Percentiles rank a stretch among this genome's conserved stretches.
phyloP scores from a whole-genome alignment of 2,329 filamentous ascomycete species.

The Pseudocercospora cruenta region DNA sequence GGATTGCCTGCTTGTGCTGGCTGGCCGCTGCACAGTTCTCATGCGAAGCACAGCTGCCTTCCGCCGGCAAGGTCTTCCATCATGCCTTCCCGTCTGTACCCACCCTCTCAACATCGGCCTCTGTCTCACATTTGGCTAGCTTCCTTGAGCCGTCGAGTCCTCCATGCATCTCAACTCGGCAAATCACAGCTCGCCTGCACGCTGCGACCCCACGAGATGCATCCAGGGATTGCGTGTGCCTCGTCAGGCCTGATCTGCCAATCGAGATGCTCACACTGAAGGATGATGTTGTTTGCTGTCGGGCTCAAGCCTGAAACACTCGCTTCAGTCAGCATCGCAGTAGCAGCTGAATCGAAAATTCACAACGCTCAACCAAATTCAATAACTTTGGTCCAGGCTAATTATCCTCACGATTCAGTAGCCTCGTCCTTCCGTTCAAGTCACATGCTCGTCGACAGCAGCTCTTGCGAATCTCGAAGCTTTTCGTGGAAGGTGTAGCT shows the following conservation, averaged over 20 bases:
- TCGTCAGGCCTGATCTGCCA: conserved; percentile 1
- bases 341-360: not conserved
- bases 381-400: not conserved
- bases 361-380: no score
- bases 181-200: conserved; percentile 4
- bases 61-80: not conserved
- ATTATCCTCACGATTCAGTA: not conserved
- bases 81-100: not conserved
- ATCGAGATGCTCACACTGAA: conserved; percentile 1
- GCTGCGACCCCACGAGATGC: not conserved
- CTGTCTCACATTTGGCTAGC: not conserved
- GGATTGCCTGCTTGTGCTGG: not conserved
- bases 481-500: not conserved
- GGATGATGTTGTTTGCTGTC: not conserved
- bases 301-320: not conserved
- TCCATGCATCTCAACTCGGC: conserved; percentile 3
- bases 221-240: conserved; percentile 4
- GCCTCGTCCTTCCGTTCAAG: not conserved
- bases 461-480: not conserved
- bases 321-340: not conserved
- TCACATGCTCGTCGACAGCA: not conserved
- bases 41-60: not conserved
- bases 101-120: not conserved
- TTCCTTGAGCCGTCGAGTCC: conserved; percentile 1
- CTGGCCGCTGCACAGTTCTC: not conserved